Evolutionary conservation across 345 rosid species (phyloP).

Genomic region (Laguncularia racemosa): DNA sequence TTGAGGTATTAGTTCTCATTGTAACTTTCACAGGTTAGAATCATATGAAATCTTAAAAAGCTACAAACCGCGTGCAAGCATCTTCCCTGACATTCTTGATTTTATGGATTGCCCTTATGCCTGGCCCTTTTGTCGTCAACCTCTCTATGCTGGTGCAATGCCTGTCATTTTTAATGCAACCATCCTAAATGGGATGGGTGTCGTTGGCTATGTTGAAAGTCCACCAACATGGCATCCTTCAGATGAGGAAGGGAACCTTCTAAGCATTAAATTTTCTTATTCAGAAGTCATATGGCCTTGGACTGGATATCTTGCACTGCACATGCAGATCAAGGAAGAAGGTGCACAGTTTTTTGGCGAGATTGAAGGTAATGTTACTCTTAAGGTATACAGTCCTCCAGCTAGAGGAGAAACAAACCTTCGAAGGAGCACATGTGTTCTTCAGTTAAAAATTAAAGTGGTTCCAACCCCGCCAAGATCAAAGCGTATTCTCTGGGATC

Average conservation of each 20-base stretch:
- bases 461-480: constrained; percentile 86
- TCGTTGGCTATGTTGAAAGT: constrained; percentile 69
- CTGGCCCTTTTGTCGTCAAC: constrained; percentile 98
- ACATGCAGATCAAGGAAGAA: constrained; percentile 99
- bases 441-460: constrained; percentile 77
- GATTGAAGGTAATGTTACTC: constrained; percentile 79
- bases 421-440: constrained; percentile 63
- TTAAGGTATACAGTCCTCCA: constrained; percentile 69
- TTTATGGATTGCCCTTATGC: constrained; percentile 87
- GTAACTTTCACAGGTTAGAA: constrained; percentile 71
- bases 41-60: constrained; percentile 88
- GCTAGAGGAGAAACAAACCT: constrained; percentile 55
- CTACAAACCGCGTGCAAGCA: constrained; percentile 90
- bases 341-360: constrained; percentile 77
- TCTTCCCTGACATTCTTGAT: constrained; percentile 86
- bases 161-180: constrained; percentile 89
- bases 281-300: constrained; percentile 96
- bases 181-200: constrained; percentile 96
- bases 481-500: constrained; percentile 93
- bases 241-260: constrained; percentile 77
- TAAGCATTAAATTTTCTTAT: constrained; percentile 74
- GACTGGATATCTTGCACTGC: constrained; percentile 94
- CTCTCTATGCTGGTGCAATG: constrained; percentile 95
- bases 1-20: constrained; percentile 20
- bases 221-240: constrained; percentile 93